These are phyloP conservation scores for Kazachstania psychrophila DNA, from an alignment of 805 yeast species.

Conservation along the genomic window DNA sequence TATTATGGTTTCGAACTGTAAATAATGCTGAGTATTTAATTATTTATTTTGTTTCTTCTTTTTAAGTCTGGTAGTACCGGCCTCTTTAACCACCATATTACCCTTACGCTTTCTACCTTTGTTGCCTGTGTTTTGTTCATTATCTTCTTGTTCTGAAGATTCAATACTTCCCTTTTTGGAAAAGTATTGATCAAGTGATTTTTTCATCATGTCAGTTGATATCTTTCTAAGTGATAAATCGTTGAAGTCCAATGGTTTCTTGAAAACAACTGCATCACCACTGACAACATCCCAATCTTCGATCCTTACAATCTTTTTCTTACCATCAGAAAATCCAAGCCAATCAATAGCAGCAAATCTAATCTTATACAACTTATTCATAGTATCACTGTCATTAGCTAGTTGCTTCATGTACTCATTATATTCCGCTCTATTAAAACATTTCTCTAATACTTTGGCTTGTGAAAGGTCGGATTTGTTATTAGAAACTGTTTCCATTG, in stretches of 20 bases:
- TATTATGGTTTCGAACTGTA: too few relatives aligned
- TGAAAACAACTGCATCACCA: not conserved
- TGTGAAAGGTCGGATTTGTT: not conserved
- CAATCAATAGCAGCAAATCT: conserved; percentile 76
- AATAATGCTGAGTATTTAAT: not conserved
- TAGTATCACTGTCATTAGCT: conserved; percentile 29
- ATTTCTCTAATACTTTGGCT: conserved; percentile 10
- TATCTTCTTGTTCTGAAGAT: not conserved
- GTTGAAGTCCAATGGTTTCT: conserved; percentile 1
- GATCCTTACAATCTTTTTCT: not conserved
- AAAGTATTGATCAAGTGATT: conserved; percentile 1
- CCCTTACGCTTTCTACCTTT: not conserved
- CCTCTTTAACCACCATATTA: conserved; percentile 2
- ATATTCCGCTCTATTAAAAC: conserved; percentile 51
- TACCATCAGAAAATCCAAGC: conserved; percentile 50
- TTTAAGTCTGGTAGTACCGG: conserved; percentile 3
- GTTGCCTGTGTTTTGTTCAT: too few relatives aligned
- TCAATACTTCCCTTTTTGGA: not conserved
- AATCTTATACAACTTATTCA: conserved; percentile 33
- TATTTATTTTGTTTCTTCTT: conserved; percentile 1
- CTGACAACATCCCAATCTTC: not conserved
- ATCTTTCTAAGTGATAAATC: conserved; percentile 1
- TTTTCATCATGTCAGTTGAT: not conserved
- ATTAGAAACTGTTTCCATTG: not conserved
- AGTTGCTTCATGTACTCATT: conserved; percentile 31